Evolutionary conservation across 108 stramenopile genomes (phyloP).

Genomic region (Cyclotella atomus): DNA sequence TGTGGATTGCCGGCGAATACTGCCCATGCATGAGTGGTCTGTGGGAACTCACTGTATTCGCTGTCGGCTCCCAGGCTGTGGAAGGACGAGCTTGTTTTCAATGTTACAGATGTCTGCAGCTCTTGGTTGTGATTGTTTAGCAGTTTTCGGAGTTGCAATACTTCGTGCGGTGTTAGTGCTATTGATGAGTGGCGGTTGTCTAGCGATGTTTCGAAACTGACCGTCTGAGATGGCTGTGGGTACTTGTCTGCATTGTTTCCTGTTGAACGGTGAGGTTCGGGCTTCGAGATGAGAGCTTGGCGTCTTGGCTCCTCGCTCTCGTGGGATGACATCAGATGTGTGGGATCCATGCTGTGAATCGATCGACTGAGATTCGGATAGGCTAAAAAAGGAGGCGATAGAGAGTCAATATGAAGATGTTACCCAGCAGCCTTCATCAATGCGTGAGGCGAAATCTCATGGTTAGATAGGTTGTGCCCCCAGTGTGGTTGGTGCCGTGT

Average conservation of each 20-base stretch:
- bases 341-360: too few species aligned
- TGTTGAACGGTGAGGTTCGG: neutral
- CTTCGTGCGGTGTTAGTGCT: neutral
- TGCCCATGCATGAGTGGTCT: constrained; percentile 53
- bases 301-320: neutral
- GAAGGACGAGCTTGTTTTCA: neutral
- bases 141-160: neutral
- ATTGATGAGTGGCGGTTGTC: neutral
- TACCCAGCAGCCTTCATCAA: too few species aligned
- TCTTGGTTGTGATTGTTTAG: neutral
- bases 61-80: neutral
- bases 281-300: neutral
- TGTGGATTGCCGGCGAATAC: constrained; percentile 47
- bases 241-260: neutral
- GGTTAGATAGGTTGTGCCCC: too few species aligned
- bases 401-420: too few species aligned
- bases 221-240: neutral
- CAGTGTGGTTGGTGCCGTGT: too few species aligned
- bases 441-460: too few species aligned
- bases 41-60: constrained; percentile 44
- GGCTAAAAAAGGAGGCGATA: too few species aligned
- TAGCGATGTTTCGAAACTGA: neutral
- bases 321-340: neutral
- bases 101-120: too few species aligned
- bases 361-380: too few species aligned